Conservation (phyloP, 2,329 filamentous ascomycete species). For the Lachnellula subtilissima region DNA sequence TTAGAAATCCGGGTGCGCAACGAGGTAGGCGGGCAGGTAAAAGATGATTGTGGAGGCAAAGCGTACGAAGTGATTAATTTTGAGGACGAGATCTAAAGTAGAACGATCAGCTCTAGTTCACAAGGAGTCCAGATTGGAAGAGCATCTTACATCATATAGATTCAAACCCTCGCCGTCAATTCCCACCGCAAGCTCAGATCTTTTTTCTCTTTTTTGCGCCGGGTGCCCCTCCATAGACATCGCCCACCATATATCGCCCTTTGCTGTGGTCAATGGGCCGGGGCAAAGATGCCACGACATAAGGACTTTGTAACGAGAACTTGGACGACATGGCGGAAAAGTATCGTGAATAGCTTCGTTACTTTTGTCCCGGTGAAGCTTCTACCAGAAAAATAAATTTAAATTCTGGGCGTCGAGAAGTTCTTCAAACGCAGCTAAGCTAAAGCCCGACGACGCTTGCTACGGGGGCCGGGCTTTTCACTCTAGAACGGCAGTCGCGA, state of each 20-base stretch:
- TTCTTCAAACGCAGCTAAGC: conserved; percentile 2
- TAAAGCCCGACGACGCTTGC: conserved; percentile 12
- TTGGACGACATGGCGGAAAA: conserved; percentile 35
- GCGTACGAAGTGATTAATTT: conserved; percentile 62
- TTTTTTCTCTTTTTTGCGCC: conserved; percentile 56
- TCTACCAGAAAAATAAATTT: conserved; percentile 12
- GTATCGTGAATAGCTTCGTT: conserved; percentile 5
- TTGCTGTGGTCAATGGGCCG: conserved; percentile 49
- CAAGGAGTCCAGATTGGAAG: neutral
- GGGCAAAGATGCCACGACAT: conserved; percentile 56
- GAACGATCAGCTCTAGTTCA: conserved; percentile 4
- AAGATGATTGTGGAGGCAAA: conserved; percentile 58
- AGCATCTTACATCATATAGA: conserved; percentile 55
- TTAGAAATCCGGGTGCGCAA: conserved; percentile 42
- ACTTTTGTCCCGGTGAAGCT: neutral
- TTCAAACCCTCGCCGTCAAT: conserved; percentile 62
- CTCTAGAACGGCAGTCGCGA: neutral
- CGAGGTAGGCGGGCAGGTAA: conserved; percentile 58
- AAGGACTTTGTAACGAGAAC: conserved; percentile 60
- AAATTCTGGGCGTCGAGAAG: conserved; percentile 14
- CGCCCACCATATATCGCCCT: conserved; percentile 51
- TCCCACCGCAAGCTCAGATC: conserved; percentile 58
- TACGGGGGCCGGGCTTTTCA: conserved; percentile 11
- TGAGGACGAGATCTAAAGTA: conserved; percentile 51
- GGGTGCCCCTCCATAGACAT: conserved; percentile 55